phyloP scores from a whole-genome alignment of 2,329 filamentous ascomycete species.

The Phyllosticta citrichinensis region DNA sequence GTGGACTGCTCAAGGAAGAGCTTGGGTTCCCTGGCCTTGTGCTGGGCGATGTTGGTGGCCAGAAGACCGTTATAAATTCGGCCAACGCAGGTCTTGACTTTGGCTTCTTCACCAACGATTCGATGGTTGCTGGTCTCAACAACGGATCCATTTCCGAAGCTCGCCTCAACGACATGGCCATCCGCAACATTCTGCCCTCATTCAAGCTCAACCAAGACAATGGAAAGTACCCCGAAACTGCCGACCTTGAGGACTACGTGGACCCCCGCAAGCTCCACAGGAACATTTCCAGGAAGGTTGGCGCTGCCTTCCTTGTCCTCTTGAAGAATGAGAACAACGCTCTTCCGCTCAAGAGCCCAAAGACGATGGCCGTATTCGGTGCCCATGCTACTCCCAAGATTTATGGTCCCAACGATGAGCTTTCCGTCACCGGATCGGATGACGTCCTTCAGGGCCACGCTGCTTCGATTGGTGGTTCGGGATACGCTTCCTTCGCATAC shows the following conservation, averaged over 20 bases:
- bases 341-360: slow-evolving; percentile 44
- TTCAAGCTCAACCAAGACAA: slow-evolving; percentile 36
- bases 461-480: slow-evolving; percentile 31
- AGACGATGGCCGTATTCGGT: slow-evolving; percentile 40
- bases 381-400: slow-evolving; percentile 39
- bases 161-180: slow-evolving; percentile 38
- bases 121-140: slow-evolving; percentile 28
- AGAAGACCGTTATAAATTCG: slow-evolving; percentile 19
- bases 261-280: slow-evolving; percentile 26
- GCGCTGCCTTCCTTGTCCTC: slow-evolving; percentile 31
- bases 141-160: slow-evolving; percentile 32
- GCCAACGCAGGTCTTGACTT: slow-evolving; percentile 21
- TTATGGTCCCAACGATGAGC: slow-evolving; percentile 35
- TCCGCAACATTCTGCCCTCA: slow-evolving; percentile 37
- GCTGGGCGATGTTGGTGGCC: slow-evolving; percentile 17
- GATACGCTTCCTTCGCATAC: slow-evolving; percentile 29
- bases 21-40: slow-evolving; percentile 26
- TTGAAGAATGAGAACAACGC: slow-evolving; percentile 41
- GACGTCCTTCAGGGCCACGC: slow-evolving; percentile 35
- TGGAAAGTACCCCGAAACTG: slow-evolving; percentile 29
- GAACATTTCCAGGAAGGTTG: slow-evolving; percentile 29
- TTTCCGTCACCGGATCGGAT: slow-evolving; percentile 17
- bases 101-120: slow-evolving; percentile 13
- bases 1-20: slow-evolving; percentile 40
- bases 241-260: slow-evolving; percentile 13